phyloP scores from a whole-genome alignment of 495 filamentous ascomycete species.

The Penicillium herquei region DNA sequence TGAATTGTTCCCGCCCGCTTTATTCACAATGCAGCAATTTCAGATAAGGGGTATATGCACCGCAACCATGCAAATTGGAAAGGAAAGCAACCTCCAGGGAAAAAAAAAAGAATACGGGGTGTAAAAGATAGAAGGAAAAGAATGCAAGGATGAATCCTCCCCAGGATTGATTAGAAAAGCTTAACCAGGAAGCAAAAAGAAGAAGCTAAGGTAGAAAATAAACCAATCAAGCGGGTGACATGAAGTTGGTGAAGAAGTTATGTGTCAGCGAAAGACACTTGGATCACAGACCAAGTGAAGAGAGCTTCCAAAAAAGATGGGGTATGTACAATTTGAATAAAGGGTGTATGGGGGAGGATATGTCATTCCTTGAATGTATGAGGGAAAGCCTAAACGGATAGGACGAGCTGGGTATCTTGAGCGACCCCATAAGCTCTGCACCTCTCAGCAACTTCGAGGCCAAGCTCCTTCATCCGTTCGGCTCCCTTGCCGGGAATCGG shows the following conservation, averaged over 20 bases:
- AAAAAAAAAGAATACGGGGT: conserved; percentile 6
- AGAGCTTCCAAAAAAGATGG: conserved; percentile 25
- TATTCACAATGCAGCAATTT: conserved; percentile 37
- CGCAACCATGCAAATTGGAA: conserved; percentile 36
- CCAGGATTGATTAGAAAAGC: conserved; percentile 22
- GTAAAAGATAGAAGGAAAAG: conserved; percentile 20
- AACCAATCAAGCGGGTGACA: conserved; percentile 21
- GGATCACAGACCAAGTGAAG: conserved; percentile 19
- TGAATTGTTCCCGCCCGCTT: conserved; percentile 9
- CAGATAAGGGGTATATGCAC: conserved; percentile 41
- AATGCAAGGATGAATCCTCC: conserved; percentile 27
- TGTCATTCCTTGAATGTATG: conserved; percentile 17
- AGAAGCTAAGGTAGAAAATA: conserved; percentile 12
- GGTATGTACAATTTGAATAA: conserved; percentile 37
- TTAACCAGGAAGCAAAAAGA: conserved; percentile 15
- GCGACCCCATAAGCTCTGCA: conserved; percentile 64
- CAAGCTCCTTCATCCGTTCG: conserved; percentile 91
- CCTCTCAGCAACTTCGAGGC: conserved; percentile 75
- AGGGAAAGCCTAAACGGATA: conserved; percentile 61
- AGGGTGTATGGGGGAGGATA: conserved; percentile 14
- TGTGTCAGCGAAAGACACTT: conserved; percentile 28
- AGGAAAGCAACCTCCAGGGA: conserved; percentile 26
- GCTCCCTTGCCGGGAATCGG: conserved; percentile 79
- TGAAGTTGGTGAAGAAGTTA: conserved; percentile 22
- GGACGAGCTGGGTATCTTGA: conserved; percentile 68